phyloP scores from a whole-genome alignment of 495 filamentous ascomycete genomes.

The Aspergillus nidulans region DNA sequence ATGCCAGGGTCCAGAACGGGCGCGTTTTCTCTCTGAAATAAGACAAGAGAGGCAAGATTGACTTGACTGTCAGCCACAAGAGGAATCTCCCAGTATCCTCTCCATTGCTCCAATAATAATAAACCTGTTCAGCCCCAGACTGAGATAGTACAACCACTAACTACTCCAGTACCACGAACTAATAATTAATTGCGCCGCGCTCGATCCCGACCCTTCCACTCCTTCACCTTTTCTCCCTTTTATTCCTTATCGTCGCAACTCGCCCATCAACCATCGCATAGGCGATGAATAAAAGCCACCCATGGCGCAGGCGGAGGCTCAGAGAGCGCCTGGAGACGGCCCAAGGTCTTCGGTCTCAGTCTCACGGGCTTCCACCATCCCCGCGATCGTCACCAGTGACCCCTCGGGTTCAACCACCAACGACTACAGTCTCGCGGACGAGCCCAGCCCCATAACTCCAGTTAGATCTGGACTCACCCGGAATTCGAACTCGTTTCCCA shows the following conservation, averaged over 20 bases:
- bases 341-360: conserved; percentile 16
- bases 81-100: background rate
- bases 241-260: background rate
- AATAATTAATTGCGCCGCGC: conserved; percentile 5
- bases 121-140: background rate
- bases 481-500: conserved; percentile 20
- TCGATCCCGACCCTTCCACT: background rate
- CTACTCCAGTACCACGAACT: background rate
- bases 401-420: conserved; percentile 8
- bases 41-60: background rate
- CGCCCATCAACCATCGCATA: conserved; percentile 8
- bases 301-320: conserved; percentile 32
- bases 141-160: background rate
- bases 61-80: background rate
- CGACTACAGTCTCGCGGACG: conserved; percentile 10
- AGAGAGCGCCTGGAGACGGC: conserved; percentile 16
- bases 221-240: background rate
- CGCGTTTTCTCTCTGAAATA: background rate
- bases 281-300: conserved; percentile 21
- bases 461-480: conserved; percentile 12
- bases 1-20: background rate
- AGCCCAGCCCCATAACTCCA: conserved; percentile 7
- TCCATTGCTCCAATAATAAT: background rate
- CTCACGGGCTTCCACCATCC: conserved; percentile 16
- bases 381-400: conserved; percentile 23